Percentiles rank a stretch among this genome's conserved stretches.
Evolutionary conservation across 495 filamentous ascomycete species (phyloP).

Genomic region (Pyronema omphalodes): DNA sequence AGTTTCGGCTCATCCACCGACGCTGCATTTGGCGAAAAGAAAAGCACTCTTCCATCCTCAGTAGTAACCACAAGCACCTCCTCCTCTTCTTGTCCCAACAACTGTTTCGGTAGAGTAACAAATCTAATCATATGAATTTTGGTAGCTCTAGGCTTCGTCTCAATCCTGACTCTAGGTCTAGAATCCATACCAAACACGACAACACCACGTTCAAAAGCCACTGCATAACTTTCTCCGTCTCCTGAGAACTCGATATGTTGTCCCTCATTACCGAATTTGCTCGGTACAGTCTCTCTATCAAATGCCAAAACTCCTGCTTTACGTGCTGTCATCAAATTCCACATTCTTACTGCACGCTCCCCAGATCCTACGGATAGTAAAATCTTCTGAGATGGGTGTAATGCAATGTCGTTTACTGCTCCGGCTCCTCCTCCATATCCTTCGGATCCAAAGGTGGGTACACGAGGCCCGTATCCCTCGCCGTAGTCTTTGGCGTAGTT

Average conservation of each 20-base stretch:
- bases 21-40: constrained; percentile 46
- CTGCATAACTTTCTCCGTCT: constrained; percentile 61
- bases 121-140: constrained; percentile 75
- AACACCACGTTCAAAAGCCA: constrained; percentile 73
- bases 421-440: constrained; percentile 65
- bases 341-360: constrained; percentile 78
- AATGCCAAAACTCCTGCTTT: constrained; percentile 87
- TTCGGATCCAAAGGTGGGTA: constrained; percentile 44
- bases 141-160: constrained; percentile 41
- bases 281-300: constrained; percentile 30
- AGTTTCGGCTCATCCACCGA: constrained; percentile 31
- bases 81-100: constrained; percentile 20
- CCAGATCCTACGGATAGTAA: constrained; percentile 80
- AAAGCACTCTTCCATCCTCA: constrained; percentile 74
- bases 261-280: constrained; percentile 39
- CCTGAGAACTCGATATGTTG: constrained; percentile 59
- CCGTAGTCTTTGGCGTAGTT: constrained; percentile 41
- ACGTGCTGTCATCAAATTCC: constrained; percentile 93
- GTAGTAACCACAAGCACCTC: constrained; percentile 62
- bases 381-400: constrained; percentile 90
- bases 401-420: constrained; percentile 88
- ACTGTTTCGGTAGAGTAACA: constrained; percentile 28
- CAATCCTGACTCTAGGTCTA: constrained; percentile 50
- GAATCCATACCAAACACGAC: constrained; percentile 78
- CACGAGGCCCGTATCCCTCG: constrained; percentile 60